Evolutionary conservation across 2,329 filamentous ascomycete species (phyloP).

Genomic region (Aspergillus sp.): DNA sequence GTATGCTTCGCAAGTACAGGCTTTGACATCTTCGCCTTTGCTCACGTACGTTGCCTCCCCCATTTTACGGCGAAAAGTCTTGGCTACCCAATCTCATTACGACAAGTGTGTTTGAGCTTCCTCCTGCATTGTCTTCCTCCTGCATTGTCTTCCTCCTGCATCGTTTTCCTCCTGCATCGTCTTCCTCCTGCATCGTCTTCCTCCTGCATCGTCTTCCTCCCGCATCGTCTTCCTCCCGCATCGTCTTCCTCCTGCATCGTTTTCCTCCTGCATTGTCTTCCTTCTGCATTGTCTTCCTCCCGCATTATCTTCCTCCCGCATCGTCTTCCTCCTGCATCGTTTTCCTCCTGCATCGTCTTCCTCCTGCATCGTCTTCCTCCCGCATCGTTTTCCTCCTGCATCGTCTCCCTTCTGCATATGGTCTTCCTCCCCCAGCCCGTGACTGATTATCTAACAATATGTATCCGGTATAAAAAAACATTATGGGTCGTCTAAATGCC

Average conservation of each 20-base stretch:
- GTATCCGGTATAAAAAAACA: background rate
- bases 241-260: background rate
- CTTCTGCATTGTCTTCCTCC: background rate
- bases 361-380: too few species aligned
- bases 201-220: too few species aligned
- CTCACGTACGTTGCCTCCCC: background rate
- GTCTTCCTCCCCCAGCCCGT: background rate
- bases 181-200: too few species aligned
- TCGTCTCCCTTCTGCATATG: background rate
- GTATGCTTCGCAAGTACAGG: conserved; percentile 1
- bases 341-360: too few species aligned
- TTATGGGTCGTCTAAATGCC: background rate
- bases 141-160: too few species aligned
- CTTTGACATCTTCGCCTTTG: background rate
- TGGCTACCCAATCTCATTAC: conserved; percentile 2
- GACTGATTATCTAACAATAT: background rate
- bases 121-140: background rate
- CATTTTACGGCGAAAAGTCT: background rate
- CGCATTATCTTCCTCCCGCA: too few species aligned
- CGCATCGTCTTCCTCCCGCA: too few species aligned
- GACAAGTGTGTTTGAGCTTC: background rate
- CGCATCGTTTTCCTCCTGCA: background rate
- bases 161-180: too few species aligned
- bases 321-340: too few species aligned
- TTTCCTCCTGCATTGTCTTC: background rate